Conservation (phyloP, 805 yeast species). For the Lipomyces oligophaga region DNA sequence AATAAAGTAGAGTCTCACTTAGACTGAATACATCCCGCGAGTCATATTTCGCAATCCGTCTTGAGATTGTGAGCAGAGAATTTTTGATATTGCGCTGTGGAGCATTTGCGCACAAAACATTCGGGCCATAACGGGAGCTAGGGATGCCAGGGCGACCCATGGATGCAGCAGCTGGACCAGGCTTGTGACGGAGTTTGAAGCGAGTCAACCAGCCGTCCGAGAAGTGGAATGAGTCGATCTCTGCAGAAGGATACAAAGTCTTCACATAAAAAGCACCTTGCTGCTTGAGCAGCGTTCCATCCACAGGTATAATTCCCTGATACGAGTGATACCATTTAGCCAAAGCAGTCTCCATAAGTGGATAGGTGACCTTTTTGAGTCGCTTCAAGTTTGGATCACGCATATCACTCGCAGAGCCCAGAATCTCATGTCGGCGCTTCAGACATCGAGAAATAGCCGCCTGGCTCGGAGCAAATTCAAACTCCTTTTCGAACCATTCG, state of each 20-base stretch:
- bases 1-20: slow-evolving; percentile 20
- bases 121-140: neutral
- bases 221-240: slow-evolving; percentile 20
- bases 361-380: slow-evolving; percentile 24
- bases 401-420: slow-evolving; percentile 3
- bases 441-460: slow-evolving; percentile 28
- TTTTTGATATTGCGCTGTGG: neutral
- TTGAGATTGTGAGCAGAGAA: slow-evolving; percentile 9
- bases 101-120: neutral
- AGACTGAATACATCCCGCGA: slow-evolving; percentile 20
- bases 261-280: slow-evolving; percentile 21
- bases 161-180: too few species aligned
- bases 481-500: slow-evolving; percentile 17
- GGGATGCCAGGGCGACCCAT: neutral
- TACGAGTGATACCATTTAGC: slow-evolving; percentile 24
- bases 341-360: slow-evolving; percentile 27
- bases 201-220: slow-evolving; percentile 29
- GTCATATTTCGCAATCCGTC: slow-evolving; percentile 15
- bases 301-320: slow-evolving; percentile 17
- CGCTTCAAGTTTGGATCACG: slow-evolving; percentile 16
- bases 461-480: slow-evolving; percentile 22
- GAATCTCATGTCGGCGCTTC: slow-evolving; percentile 23
- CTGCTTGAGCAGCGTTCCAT: slow-evolving; percentile 20
- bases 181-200: slow-evolving; percentile 21
- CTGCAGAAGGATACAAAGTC: slow-evolving; percentile 17